Evolutionary conservation across 2,329 filamentous ascomycete species (phyloP), one percentile per base, ranked within the genome.

Genomic region (Nemania abortiva): DNA sequence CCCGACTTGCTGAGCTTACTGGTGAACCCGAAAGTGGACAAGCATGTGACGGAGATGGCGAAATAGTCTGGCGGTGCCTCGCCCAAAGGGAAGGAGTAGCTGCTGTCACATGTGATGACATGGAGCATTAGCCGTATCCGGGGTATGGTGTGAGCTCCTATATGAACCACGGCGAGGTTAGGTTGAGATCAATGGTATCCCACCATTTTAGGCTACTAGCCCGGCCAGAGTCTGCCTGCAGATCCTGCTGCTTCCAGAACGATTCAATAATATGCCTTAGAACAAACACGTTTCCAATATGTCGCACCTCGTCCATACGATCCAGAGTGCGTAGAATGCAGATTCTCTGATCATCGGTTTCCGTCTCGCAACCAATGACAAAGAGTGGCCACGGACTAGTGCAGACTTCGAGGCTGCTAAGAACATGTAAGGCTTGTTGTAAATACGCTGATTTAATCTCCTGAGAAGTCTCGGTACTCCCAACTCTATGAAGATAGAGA

Each of bases 311-410:
- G 13, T 82, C 81, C 80, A 84, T 84, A 9, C 74, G 72, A 55
- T 85, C 82, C 56, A 85, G 75, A 1, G 80, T 79, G 31, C 76
- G 73, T 11, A 85, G 74, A 9, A 85, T 77, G 47, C 72, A 68
- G 34, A 84, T 80, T 24, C 83, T 77, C 62, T 84, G 81, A 24
- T 79, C 76, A 55, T 85, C 84, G 18, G 76, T 78, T 34, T 78
- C 77, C 9, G 80, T 80, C 72, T 84, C 83, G 70, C 83, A 85
- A 0, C 82, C 84, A 15, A 84, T 73, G 34, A 86, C 79, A 59
- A 85, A 86, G 4, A 85, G 73, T 6, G 84, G 83, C 84, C 84
- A 86, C 3, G 84, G 84, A 69, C 82, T 85, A 9, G 83, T 85
- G 68, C 82, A 84, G 34, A 83, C 77, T 7, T 80, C 76, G 15